phyloP scores from a whole-genome alignment of 345 rosid species.

The Conringia planisiliqua region DNA sequence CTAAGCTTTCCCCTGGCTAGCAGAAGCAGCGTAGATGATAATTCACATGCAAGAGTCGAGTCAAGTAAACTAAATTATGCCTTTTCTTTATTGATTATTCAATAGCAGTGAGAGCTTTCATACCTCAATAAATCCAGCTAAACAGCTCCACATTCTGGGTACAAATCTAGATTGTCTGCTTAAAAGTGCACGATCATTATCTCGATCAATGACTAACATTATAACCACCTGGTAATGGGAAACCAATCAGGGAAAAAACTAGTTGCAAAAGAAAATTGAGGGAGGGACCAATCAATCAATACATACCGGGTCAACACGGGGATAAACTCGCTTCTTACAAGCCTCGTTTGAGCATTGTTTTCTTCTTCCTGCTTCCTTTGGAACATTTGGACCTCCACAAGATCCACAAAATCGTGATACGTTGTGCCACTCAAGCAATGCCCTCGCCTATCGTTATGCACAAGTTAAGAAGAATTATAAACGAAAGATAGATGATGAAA shows the following conservation, averaged over 20 bases:
- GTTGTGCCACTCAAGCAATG: conserved; percentile 82
- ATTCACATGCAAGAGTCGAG: not conserved
- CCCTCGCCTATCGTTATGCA: conserved; percentile 55
- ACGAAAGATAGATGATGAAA: not conserved
- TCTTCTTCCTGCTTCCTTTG: conserved; percentile 79
- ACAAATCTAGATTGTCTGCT: conserved; percentile 84
- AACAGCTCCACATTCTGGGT: conserved; percentile 97
- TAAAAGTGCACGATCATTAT: conserved; percentile 77
- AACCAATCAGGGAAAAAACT: not conserved
- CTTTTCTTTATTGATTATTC: no score
- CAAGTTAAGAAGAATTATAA: no score
- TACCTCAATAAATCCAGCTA: conserved; percentile 96
- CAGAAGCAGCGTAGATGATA: conserved; percentile 20
- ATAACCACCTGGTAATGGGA: conserved; percentile 67
- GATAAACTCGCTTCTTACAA: conserved; percentile 73
- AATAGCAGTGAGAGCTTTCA: not conserved
- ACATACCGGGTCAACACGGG: conserved; percentile 87
- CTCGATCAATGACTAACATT: conserved; percentile 87
- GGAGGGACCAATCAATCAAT: not conserved
- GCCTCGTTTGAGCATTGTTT: conserved; percentile 61
- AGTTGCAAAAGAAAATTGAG: not conserved
- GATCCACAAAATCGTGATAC: conserved; percentile 69
- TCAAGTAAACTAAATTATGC: no score
- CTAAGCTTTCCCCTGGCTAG: conserved; percentile 99
- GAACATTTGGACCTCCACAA: conserved; percentile 68